Conservation (phyloP, 352 stramenopile genomes). For the Phytophthora pisi region DNA sequence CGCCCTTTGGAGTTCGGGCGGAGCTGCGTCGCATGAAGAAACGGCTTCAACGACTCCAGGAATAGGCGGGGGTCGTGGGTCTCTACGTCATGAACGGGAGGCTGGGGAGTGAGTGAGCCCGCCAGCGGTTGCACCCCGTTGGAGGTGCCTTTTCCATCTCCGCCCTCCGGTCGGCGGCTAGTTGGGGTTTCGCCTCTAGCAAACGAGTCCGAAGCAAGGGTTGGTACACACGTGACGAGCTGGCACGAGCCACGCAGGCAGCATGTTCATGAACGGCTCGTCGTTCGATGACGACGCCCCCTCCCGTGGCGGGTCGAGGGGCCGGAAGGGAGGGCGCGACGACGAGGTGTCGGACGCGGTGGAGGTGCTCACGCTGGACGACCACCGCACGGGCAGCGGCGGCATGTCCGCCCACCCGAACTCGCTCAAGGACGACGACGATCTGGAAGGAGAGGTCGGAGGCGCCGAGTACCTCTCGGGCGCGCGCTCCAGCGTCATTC, state of each 20-base stretch:
- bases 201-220: conserved; percentile 17
- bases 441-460: conserved; percentile 63
- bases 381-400: conserved; percentile 39
- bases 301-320: conserved; percentile 18
- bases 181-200: conserved; percentile 31
- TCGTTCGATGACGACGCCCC: conserved; percentile 73
- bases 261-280: conserved; percentile 87
- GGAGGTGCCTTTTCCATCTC: conserved; percentile 6
- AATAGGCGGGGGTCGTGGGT: neutral
- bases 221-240: neutral
- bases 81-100: neutral
- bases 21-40: neutral
- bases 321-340: conserved; percentile 35
- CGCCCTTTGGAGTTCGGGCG: neutral
- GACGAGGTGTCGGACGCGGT: conserved; percentile 62
- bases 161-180: conserved; percentile 11
- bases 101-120: neutral
- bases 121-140: conserved; percentile 15
- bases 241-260: conserved; percentile 12
- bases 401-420: conserved; percentile 64
- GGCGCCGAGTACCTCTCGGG: conserved; percentile 62
- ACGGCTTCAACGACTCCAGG: conserved; percentile 5
- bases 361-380: conserved; percentile 66
- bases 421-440: conserved; percentile 81
- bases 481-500: conserved; percentile 77